phyloP scores from a whole-genome alignment of 768 basidiomycete species.

The Podaxis sp. region DNA sequence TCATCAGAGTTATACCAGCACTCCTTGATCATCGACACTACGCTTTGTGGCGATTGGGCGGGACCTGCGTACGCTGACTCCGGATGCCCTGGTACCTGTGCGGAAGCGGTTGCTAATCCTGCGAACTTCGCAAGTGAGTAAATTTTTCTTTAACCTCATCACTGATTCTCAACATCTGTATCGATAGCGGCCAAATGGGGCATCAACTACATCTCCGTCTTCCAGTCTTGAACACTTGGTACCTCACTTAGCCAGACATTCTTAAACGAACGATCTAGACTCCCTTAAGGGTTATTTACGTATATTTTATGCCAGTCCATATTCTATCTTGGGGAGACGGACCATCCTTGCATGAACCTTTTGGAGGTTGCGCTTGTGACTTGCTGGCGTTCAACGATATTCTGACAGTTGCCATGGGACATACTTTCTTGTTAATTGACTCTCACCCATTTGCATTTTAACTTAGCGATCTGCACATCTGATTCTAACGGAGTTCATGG shows the following conservation, averaged over 20 bases:
- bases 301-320: neutral
- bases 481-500: neutral
- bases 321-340: neutral
- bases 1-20: constrained; percentile 49
- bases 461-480: neutral
- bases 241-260: neutral
- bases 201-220: constrained; percentile 53
- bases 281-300: neutral
- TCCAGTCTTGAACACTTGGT: constrained; percentile 25
- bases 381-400: neutral
- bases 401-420: neutral
- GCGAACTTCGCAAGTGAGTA: constrained; percentile 46
- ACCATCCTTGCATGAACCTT: neutral
- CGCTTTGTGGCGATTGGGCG: constrained; percentile 47
- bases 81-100: constrained; percentile 46
- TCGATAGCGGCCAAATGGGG: constrained; percentile 50
- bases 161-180: neutral
- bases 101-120: constrained; percentile 48
- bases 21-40: constrained; percentile 43
- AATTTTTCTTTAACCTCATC: constrained; percentile 1
- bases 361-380: neutral
- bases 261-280: neutral
- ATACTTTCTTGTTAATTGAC: too few species aligned
- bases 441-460: neutral
- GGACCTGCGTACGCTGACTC: constrained; percentile 30